Evolutionary conservation across 2,329 filamentous ascomycete genomes (phyloP), one percentile per base, ranked within the genome.

Genomic region (Tolypocladium album): DNA sequence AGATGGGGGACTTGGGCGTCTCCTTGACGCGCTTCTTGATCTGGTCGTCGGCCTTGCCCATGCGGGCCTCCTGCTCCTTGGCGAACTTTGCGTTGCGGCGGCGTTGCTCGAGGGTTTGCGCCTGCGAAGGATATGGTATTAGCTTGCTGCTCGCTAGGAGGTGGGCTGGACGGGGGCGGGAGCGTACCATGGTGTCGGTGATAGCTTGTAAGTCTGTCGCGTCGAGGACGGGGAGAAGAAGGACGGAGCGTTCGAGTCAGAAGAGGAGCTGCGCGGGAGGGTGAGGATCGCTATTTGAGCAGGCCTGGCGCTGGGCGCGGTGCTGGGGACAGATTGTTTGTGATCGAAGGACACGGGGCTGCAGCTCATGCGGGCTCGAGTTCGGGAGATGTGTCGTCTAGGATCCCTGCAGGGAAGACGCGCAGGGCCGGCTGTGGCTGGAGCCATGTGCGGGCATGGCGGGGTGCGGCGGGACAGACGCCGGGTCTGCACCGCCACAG

Each of bases 31-130:
- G 76, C 76, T 85, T 84, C 80, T 87, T 87, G 67, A 87, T 72
- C 64, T 85, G 81, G 31, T 77, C 77, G 61, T 85, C 81, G n/a
- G 85, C 81, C 78, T 90, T 91, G 75, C 90, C 90, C 74, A 88
- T 88, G 71, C 87, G 88, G 62, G 80, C 78, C 71, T 88, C 85
- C 72, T 93, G 86, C 59, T 83, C 81, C 72, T 88, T 87, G 66
- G 82, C 86, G 76, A 90, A 95, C 75, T 88, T 88, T 70, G 84
- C 84, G 78, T 94, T 94, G 64, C 88, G 86, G 70, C 85, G 85
- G 73, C 90, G 87, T 79, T 94, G 90, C 75, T 90, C 84, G 67
- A 88, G 89, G 66, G 90, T 94, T 87, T 93, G 89, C 67, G 86
- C 88, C 89, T 92, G 57, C 27, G 31, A 36, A 11, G 17, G 31